Base-by-base conservation (phyloP, 148 eudicot genomes). In the Fallopia convolvulus region DNA sequence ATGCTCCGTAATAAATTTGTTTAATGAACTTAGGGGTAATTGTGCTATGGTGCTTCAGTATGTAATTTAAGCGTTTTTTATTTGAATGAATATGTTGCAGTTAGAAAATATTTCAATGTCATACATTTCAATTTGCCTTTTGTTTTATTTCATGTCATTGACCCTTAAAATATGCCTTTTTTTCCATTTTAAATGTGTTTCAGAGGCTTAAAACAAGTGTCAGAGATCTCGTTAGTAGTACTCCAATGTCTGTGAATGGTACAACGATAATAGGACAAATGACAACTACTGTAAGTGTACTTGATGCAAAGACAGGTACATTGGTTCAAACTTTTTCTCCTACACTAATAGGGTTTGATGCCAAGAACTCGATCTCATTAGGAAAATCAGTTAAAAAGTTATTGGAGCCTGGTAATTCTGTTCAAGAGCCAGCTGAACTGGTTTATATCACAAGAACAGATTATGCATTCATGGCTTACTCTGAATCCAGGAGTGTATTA, bases 401-500 rank as follows among this genome's bases (percentile, higher is more conserved):
- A 9, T 20, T 42, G 75, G 75, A 44, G 75, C 32, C 75, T 20
- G 53, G 75, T 73, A 21, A 42, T 44, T 48, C 75, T 26, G 8
- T 3, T 73, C 13, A 20, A 9, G 53, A 42, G n/a, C 15, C 33
- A 11, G 75, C 11, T 44, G 75, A 44, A 44, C 32, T 73, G 75
- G 55, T 73, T 36, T 68, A 68, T 23, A 73, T 73, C 55, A 73
- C 50, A 13, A 73, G 75, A 73, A 73, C 41, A 73, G 75, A 73
- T 44, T 73, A 73, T 73, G 75, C 52, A 48, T 73, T 73, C 53
- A 21, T 36, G 41, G 75, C 75, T 46, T 73, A 73, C 39, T 44
- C 75, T 73, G 53, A 73, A 73, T 63, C 70, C 39, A 63, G 70
- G 39, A n/a, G 11, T 73, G 53, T 48, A 10, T 26, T 73, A 46